Evolutionary conservation across 345 rosid species (phyloP).

Genomic region (Acer negundo): DNA sequence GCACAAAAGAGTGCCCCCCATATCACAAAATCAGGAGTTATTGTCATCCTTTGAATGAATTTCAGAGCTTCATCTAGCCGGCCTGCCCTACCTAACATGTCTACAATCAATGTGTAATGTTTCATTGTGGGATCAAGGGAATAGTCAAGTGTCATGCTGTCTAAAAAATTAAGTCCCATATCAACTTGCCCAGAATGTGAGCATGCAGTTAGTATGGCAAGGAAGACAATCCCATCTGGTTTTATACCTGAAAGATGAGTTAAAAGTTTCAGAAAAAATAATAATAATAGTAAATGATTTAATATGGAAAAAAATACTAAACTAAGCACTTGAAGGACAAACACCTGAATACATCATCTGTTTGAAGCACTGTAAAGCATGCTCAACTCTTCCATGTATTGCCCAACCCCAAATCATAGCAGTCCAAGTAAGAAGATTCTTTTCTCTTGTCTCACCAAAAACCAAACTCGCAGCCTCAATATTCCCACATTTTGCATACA

Average conservation of each 20-base stretch:
- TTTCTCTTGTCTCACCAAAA: slow-evolving; percentile 45
- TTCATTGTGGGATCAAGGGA: slow-evolving; percentile 61
- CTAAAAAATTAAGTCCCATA: slow-evolving; percentile 58
- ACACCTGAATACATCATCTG: slow-evolving; percentile 65
- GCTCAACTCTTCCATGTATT: slow-evolving; percentile 45
- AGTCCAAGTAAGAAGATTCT: slow-evolving; percentile 60
- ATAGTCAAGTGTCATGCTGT: slow-evolving; percentile 70
- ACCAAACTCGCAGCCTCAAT: slow-evolving; percentile 51
- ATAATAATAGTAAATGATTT: too few relatives aligned
- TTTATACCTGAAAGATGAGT: slow-evolving; percentile 45
- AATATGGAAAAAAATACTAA: not conserved
- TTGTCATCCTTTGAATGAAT: slow-evolving; percentile 50
- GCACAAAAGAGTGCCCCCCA: slow-evolving; percentile 69
- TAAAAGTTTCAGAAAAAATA: slow-evolving; percentile 4
- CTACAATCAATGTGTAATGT: slow-evolving; percentile 55
- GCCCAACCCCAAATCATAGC: slow-evolving; percentile 78
- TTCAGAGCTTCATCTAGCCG: slow-evolving; percentile 49
- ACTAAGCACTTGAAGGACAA: not conserved
- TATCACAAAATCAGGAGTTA: slow-evolving; percentile 54
- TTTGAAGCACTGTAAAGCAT: slow-evolving; percentile 59
- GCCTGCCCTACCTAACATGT: slow-evolving; percentile 64
- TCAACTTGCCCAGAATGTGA: slow-evolving; percentile 51
- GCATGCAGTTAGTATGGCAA: slow-evolving; percentile 58
- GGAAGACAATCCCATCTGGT: slow-evolving; percentile 64
- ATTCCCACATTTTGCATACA: slow-evolving; percentile 71